Evolutionary conservation across 352 stramenopile species (phyloP).

Genomic region (Phytophthora boehmeriae): DNA sequence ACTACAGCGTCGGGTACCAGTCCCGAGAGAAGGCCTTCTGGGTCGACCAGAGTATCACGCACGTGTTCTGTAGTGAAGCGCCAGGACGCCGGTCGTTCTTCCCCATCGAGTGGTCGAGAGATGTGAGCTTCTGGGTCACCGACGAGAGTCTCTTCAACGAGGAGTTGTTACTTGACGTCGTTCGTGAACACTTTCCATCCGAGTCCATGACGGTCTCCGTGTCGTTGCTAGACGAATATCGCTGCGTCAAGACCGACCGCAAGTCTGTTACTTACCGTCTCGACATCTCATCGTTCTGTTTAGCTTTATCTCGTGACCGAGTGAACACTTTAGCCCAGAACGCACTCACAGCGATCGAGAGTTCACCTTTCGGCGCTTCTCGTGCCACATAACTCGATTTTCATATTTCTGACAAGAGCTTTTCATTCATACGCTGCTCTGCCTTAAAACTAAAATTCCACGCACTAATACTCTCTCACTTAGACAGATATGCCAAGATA

Average conservation of each 20-base stretch:
- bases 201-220: slow-evolving; percentile 39
- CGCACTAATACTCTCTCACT: neutral
- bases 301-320: slow-evolving; percentile 53
- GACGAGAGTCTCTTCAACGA: slow-evolving; percentile 59
- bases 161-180: slow-evolving; percentile 41
- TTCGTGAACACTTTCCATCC: slow-evolving; percentile 53
- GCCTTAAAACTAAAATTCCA: slow-evolving; percentile 15
- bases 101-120: slow-evolving; percentile 65
- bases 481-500: slow-evolving; percentile 69
- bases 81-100: slow-evolving; percentile 47
- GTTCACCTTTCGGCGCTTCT: slow-evolving; percentile 62
- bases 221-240: slow-evolving; percentile 65
- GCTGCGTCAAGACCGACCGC: slow-evolving; percentile 51
- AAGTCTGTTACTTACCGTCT: slow-evolving; percentile 70
- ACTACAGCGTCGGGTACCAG: slow-evolving; percentile 83
- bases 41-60: slow-evolving; percentile 64
- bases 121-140: slow-evolving; percentile 80
- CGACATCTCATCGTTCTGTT: slow-evolving; percentile 38
- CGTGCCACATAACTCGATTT: slow-evolving; percentile 28
- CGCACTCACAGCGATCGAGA: slow-evolving; percentile 53
- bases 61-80: slow-evolving; percentile 70
- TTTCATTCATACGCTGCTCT: neutral
- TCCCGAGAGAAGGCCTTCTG: slow-evolving; percentile 78
- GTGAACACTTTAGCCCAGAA: slow-evolving; percentile 50
- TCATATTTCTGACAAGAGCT: too few species aligned